A percentile compares a stretch with the other conserved stretches of the same genome.
These are phyloP conservation scores for Neurospora tetraspora DNA, from an alignment of 495 filamentous ascomycete genomes.

Conservation along the genomic window DNA sequence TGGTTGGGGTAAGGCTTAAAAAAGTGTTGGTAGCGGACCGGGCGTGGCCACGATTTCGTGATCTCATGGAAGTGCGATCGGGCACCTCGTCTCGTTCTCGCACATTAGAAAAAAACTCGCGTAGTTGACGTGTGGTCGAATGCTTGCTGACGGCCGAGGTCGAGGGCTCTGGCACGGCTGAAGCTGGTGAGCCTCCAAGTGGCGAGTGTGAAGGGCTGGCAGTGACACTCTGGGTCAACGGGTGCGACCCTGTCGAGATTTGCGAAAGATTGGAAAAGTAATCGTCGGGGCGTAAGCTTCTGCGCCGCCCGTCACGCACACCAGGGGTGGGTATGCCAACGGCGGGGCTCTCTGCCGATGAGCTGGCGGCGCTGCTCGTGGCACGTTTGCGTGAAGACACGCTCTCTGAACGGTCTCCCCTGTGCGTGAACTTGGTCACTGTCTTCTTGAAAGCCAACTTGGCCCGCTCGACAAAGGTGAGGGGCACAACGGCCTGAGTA, in stretches of 20 bases:
- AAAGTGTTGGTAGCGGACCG: slow-evolving; percentile 48
- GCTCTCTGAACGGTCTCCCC: slow-evolving; percentile 45
- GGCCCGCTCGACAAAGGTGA: slow-evolving; percentile 74
- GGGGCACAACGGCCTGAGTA: slow-evolving; percentile 77
- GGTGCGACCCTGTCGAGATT: slow-evolving; percentile 50
- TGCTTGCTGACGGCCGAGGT: slow-evolving; percentile 23
- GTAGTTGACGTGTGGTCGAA: slow-evolving; percentile 22
- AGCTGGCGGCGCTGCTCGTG: slow-evolving; percentile 50
- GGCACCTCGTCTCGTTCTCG: slow-evolving; percentile 34
- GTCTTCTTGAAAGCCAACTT: slow-evolving; percentile 59
- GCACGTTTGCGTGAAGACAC: slow-evolving; percentile 42
- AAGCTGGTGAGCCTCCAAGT: slow-evolving; percentile 23
- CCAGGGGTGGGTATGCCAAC: slow-evolving; percentile 26
- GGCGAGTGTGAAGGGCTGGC: slow-evolving; percentile 55
- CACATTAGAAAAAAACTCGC: slow-evolving; percentile 29
- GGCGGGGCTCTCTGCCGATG: slow-evolving; percentile 32
- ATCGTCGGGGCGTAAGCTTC: slow-evolving; percentile 65
- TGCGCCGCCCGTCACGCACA: slow-evolving; percentile 45
- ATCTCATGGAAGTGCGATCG: slow-evolving; percentile 17
- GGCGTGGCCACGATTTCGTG: slow-evolving; percentile 27
- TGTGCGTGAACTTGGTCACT: slow-evolving; percentile 49
- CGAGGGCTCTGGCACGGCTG: slow-evolving; percentile 33
- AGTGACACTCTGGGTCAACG: slow-evolving; percentile 71
- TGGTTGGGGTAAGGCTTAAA: slow-evolving; percentile 24
- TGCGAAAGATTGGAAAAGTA: slow-evolving; percentile 40